Evolutionary conservation across 2,329 filamentous ascomycete genomes (phyloP).

Genomic region (Fusarium poae): DNA sequence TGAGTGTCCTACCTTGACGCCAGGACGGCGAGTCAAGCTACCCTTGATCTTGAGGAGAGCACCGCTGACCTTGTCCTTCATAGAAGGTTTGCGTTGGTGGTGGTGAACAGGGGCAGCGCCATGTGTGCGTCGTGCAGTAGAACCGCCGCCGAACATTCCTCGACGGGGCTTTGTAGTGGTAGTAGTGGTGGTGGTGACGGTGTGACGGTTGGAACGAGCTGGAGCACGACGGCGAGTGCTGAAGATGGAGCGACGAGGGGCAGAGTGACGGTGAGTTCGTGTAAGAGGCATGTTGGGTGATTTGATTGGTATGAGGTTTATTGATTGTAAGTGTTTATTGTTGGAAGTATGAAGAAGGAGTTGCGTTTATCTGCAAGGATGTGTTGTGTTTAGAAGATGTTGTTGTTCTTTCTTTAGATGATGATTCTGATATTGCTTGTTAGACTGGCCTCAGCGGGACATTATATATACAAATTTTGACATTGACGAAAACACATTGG

Average conservation of each 20-base stretch:
- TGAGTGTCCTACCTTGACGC: conserved; percentile 71
- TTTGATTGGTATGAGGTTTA: background rate
- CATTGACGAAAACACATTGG: conserved; percentile 1
- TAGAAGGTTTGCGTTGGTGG: conserved; percentile 74
- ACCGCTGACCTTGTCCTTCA: conserved; percentile 84
- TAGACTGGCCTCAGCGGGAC: background rate
- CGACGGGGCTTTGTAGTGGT: conserved; percentile 58
- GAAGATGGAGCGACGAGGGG: conserved; percentile 49
- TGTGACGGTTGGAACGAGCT: conserved; percentile 40
- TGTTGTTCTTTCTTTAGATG: conserved; percentile 11
- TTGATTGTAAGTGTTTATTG: background rate
- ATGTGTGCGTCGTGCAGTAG: conserved; percentile 54
- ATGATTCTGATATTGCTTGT: background rate
- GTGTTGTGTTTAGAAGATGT: conserved; percentile 24
- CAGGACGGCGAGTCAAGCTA: conserved; percentile 74
- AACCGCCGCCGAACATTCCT: conserved; percentile 58
- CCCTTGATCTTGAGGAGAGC: conserved; percentile 81
- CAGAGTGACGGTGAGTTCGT: conserved; percentile 43
- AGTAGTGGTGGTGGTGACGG: conserved; percentile 56
- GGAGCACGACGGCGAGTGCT: conserved; percentile 45
- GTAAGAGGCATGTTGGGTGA: conserved; percentile 51
- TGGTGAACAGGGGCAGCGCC: conserved; percentile 62
- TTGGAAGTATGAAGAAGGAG: background rate
- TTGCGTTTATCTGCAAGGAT: conserved; percentile 6
- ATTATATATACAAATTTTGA: conserved; percentile 38